phyloP scores from a whole-genome alignment of 768 basidiomycete genomes.

The Plicaturopsis crispa region DNA sequence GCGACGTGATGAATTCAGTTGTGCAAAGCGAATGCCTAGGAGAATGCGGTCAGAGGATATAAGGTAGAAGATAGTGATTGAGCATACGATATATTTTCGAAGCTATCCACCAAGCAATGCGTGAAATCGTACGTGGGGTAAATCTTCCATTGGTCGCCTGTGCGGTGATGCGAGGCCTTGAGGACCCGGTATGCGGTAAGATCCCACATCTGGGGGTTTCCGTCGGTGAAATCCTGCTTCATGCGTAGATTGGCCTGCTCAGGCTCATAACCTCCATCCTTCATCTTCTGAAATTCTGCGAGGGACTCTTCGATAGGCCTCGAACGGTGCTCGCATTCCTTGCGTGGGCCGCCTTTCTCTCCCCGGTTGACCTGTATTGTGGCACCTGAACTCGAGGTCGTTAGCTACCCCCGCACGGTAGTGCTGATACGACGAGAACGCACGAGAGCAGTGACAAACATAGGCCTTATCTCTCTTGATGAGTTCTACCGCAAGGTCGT shows the following conservation, averaged over 20 bases:
- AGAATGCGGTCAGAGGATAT: conserved; percentile 3
- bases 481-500: conserved; percentile 81
- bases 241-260: conserved; percentile 92
- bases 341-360: conserved; percentile 72
- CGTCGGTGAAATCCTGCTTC: conserved; percentile 91
- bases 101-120: conserved; percentile 95
- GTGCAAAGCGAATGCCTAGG: conserved; percentile 94
- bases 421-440: too few species aligned
- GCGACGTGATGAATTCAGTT: conserved; percentile 89
- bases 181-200: conserved; percentile 93
- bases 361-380: conserved; percentile 88
- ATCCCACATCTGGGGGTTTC: conserved; percentile 99
- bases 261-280: conserved; percentile 79
- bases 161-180: conserved; percentile 87
- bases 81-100: conserved; percentile 97
- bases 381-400: too few species aligned
- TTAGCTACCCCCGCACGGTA: too few species aligned
- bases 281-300: conserved; percentile 87
- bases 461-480: conserved; percentile 91
- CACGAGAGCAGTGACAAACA: conserved; percentile 93
- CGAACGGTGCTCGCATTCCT: conserved; percentile 79
- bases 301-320: conserved; percentile 86
- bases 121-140: conserved; percentile 99
- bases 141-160: conserved; percentile 89
- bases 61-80: neutral